Conservation (phyloP, 2,329 filamentous ascomycete species). For the Tympanopsis confertula region DNA sequence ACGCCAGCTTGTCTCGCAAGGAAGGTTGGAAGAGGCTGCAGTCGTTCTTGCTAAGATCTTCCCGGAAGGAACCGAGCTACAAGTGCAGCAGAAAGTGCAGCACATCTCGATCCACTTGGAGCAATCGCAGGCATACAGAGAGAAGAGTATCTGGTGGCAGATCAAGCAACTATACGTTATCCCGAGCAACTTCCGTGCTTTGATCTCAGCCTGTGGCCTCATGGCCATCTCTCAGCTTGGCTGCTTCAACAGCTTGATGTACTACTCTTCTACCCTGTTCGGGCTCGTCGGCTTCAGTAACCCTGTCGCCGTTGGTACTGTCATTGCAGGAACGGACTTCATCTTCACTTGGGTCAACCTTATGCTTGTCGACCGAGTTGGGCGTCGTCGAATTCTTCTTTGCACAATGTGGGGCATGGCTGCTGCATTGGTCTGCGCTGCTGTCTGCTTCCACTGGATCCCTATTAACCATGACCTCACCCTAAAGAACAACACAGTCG, state of each 20-base stretch:
- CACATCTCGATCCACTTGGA: slow-evolving; percentile 16
- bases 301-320: slow-evolving; percentile 25
- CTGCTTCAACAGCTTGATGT: slow-evolving; percentile 10
- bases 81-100: slow-evolving; percentile 22
- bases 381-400: slow-evolving; percentile 26
- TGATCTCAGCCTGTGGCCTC: slow-evolving; percentile 26
- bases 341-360: slow-evolving; percentile 31
- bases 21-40: slow-evolving; percentile 17
- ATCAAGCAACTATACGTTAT: slow-evolving; percentile 25
- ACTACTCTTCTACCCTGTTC: slow-evolving; percentile 9
- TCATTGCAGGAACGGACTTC: slow-evolving; percentile 27
- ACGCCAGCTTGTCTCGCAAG: slow-evolving; percentile 22
- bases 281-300: slow-evolving; percentile 30
- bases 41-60: slow-evolving; percentile 17
- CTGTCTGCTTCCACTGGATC: slow-evolving; percentile 28
- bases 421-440: slow-evolving; percentile 22
- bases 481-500: slow-evolving; percentile 17
- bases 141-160: slow-evolving; percentile 13
- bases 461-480: slow-evolving; percentile 24
- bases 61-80: slow-evolving; percentile 17
- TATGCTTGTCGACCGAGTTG: slow-evolving; percentile 25
- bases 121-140: neutral
- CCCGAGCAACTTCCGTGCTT: slow-evolving; percentile 22
- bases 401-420: slow-evolving; percentile 27
- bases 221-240: slow-evolving; percentile 29